Conservation (phyloP, 2,329 filamentous ascomycete species). For the Cladosporium phlei region DNA sequence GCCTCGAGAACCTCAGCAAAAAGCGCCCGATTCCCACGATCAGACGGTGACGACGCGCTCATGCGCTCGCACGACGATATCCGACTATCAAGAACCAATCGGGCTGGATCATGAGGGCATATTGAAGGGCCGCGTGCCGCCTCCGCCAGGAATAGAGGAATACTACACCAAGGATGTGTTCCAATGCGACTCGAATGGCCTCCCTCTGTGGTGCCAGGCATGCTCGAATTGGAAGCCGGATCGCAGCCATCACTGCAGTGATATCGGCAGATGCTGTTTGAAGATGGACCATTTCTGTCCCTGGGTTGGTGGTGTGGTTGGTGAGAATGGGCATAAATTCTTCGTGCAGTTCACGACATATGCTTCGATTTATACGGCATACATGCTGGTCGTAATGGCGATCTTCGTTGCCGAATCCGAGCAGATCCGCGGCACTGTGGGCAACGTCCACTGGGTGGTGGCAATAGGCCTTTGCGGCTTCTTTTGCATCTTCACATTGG, state of each 20-base stretch:
- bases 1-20: slow-evolving; percentile 18
- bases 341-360: slow-evolving; percentile 85
- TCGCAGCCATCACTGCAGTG: slow-evolving; percentile 78
- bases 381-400: slow-evolving; percentile 59
- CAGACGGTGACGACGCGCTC: slow-evolving; percentile 16
- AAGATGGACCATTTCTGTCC: slow-evolving; percentile 64
- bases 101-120: slow-evolving; percentile 23
- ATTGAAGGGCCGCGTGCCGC: slow-evolving; percentile 36
- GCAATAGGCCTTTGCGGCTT: slow-evolving; percentile 62
- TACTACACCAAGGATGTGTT: slow-evolving; percentile 84
- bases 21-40: slow-evolving; percentile 7
- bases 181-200: slow-evolving; percentile 74
- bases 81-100: slow-evolving; percentile 21
- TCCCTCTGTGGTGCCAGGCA: slow-evolving; percentile 79
- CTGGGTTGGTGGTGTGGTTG: slow-evolving; percentile 89
- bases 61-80: slow-evolving; percentile 19
- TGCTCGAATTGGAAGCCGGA: slow-evolving; percentile 88
- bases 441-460: slow-evolving; percentile 59
- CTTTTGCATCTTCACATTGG: slow-evolving; percentile 73
- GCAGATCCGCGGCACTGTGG: slow-evolving; percentile 7
- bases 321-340: slow-evolving; percentile 82
- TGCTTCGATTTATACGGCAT: slow-evolving; percentile 61
- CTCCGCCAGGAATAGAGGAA: slow-evolving; percentile 63
- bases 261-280: slow-evolving; percentile 49
- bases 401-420: slow-evolving; percentile 55